Evolutionary conservation across 2,329 filamentous ascomycete species (phyloP).

Genomic region (Penicillium sp.): DNA sequence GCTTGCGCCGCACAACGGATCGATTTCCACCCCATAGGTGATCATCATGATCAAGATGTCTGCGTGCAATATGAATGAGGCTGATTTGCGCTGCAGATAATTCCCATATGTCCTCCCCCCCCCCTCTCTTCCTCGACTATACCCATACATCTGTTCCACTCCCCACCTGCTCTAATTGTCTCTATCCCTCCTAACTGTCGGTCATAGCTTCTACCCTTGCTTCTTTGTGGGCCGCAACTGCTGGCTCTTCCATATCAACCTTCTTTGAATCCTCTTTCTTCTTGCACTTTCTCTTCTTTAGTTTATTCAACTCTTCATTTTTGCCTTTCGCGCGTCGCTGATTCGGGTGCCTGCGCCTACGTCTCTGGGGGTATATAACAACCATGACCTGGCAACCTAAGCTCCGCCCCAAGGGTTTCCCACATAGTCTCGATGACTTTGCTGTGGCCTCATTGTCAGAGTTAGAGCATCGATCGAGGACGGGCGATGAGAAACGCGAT

Average conservation of each 20-base stretch:
- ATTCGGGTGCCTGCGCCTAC: slow-evolving; percentile 6
- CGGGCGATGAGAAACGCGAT: slow-evolving; percentile 41
- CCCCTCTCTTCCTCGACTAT: background rate
- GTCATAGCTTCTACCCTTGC: slow-evolving; percentile 12
- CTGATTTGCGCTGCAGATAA: slow-evolving; percentile 1
- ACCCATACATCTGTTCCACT: slow-evolving; percentile 17
- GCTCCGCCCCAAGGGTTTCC: slow-evolving; percentile 45
- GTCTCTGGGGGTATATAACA: background rate
- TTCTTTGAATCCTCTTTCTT: slow-evolving; percentile 9
- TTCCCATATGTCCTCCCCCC: background rate
- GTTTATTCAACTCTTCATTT: background rate
- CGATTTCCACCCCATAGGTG: slow-evolving; percentile 7
- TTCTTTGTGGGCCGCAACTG: slow-evolving; percentile 5
- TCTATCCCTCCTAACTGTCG: slow-evolving; percentile 4
- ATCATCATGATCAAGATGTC: slow-evolving; percentile 30
- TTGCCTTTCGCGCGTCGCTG: background rate
- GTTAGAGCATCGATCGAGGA: slow-evolving; percentile 33
- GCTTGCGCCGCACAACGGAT: slow-evolving; percentile 13
- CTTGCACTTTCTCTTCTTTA: background rate
- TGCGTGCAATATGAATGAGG: background rate
- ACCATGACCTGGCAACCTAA: slow-evolving; percentile 49
- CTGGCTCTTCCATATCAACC: slow-evolving; percentile 6
- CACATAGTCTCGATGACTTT: slow-evolving; percentile 42
- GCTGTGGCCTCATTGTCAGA: slow-evolving; percentile 38
- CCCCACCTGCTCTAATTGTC: slow-evolving; percentile 24